Evolutionary conservation across 2,329 filamentous ascomycete species (phyloP).

Genomic region (Colletotrichum acutatum): DNA sequence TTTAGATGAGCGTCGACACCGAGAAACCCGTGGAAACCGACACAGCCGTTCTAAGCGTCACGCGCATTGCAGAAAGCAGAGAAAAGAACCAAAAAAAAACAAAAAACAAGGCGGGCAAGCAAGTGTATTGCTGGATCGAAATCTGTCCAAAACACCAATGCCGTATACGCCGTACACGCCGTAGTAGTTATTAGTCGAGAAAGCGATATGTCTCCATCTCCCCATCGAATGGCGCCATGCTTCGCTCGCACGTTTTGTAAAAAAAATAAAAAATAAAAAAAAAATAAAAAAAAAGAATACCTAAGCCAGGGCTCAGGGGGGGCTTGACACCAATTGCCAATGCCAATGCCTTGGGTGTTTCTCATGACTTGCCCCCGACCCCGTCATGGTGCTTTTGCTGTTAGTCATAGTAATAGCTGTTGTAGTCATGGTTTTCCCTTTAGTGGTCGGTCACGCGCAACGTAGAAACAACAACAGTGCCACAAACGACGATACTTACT

Average conservation of each 20-base stretch:
- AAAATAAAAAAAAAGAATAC: background rate
- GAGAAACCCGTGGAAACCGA: background rate
- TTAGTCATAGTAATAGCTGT: conserved; percentile 9
- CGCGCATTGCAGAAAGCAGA: background rate
- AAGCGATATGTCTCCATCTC: conserved; percentile 8
- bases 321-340: background rate
- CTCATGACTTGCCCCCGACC: conserved; percentile 3
- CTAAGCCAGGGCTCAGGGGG: background rate
- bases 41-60: background rate
- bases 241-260: background rate
- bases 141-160: background rate
- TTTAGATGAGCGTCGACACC: background rate
- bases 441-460: conserved; percentile 18
- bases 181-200: conserved; percentile 6
- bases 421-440: background rate
- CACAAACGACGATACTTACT: background rate
- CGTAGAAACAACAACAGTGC: background rate
- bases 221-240: conserved; percentile 2
- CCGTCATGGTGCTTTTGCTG: conserved; percentile 7
- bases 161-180: background rate
- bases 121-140: background rate
- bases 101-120: background rate
- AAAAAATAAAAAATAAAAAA: too few relatives aligned
- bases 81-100: too few relatives aligned
- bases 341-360: background rate